phyloP scores from a whole-genome alignment of 208 protist species.

The Balamuthia mandrillaris region DNA sequence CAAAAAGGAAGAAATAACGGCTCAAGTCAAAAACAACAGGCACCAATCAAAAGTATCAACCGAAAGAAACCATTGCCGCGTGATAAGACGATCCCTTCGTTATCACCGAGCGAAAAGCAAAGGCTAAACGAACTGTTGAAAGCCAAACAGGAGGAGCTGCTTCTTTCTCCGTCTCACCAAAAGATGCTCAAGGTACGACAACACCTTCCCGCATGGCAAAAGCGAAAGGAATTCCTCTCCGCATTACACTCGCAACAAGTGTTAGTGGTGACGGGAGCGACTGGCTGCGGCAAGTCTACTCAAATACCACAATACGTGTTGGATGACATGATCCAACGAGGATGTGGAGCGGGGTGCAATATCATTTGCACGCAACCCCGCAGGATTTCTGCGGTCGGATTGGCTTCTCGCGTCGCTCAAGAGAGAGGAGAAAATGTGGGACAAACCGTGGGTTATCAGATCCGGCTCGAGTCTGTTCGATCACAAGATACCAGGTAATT shows the following conservation, averaged over 20 bases:
- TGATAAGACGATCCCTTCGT: background rate
- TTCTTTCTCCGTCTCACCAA: background rate
- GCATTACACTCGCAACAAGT: conserved; percentile 66
- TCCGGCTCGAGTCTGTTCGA: conserved; percentile 51
- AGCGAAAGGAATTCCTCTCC: conserved; percentile 54
- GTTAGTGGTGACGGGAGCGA: conserved; percentile 88
- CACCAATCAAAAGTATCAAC: too few species aligned
- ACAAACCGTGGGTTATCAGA: conserved; percentile 56
- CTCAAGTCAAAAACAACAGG: too few species aligned
- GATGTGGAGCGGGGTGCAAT: conserved; percentile 20
- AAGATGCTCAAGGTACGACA: conserved; percentile 5
- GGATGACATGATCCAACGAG: conserved; percentile 56
- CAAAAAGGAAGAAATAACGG: too few species aligned
- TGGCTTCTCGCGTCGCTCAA: conserved; percentile 54
- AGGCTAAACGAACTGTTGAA: background rate
- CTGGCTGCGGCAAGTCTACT: conserved; percentile 94
- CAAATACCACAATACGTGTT: conserved; percentile 93
- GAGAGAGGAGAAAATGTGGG: conserved; percentile 42
- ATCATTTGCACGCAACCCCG: conserved; percentile 67
- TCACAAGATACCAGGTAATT: conserved; percentile 15
- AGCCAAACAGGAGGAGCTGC: background rate
- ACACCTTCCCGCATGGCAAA: conserved; percentile 46
- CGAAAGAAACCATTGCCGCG: background rate
- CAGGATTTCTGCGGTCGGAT: conserved; percentile 57
- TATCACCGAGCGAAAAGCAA: background rate